Evolutionary conservation across 495 filamentous ascomycete genomes (phyloP).

Genomic region (Aspergillus conjunctus): DNA sequence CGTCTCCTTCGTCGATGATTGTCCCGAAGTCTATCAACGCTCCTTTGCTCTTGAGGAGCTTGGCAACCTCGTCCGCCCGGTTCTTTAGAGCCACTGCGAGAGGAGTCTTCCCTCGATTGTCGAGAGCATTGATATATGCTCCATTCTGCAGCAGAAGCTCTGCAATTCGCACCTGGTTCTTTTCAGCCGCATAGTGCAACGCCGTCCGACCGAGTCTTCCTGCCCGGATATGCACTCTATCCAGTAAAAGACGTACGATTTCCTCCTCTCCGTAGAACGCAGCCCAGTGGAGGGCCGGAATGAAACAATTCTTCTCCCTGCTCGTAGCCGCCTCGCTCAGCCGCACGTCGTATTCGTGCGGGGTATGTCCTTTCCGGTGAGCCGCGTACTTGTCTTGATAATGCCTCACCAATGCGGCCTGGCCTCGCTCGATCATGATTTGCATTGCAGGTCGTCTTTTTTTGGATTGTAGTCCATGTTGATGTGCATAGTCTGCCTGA

Average conservation of each 20-base stretch:
- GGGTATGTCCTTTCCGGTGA: background rate
- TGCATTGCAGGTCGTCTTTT: background rate
- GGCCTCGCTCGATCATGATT: background rate
- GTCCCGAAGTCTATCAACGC: background rate
- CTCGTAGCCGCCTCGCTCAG: background rate
- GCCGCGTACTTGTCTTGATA: background rate
- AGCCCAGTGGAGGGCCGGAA: conserved; percentile 1
- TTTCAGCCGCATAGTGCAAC: conserved; percentile 4
- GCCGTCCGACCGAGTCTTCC: background rate
- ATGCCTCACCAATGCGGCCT: background rate
- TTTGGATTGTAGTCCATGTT: background rate
- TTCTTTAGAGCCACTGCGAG: background rate
- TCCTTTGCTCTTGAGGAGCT: background rate
- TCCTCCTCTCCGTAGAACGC: background rate
- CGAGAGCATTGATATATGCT: background rate
- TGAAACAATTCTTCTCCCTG: background rate
- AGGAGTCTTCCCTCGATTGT: conserved; percentile 3
- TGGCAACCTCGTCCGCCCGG: background rate
- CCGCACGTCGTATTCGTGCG: background rate
- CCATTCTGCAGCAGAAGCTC: background rate
- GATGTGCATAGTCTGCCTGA: background rate
- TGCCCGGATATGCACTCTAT: conserved; percentile 8
- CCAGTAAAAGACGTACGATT: background rate
- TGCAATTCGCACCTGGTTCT: background rate
- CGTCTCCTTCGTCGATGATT: background rate